These are phyloP conservation scores for Nothophytophthora sp. DNA, from an alignment of 352 stramenopile species.

Conservation along the genomic window DNA sequence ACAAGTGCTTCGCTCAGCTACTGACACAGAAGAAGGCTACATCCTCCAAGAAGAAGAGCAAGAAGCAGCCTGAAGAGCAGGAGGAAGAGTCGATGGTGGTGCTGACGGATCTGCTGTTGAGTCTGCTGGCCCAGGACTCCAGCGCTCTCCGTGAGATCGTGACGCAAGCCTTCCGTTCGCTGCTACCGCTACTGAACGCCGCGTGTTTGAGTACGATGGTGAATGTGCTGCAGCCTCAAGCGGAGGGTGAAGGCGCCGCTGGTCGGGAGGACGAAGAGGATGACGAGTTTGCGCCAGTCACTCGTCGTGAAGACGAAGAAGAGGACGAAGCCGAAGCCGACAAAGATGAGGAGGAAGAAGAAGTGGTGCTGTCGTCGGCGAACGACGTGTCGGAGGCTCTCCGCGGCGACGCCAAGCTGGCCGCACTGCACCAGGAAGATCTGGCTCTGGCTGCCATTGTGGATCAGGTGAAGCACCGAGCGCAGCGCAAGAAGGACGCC, in stretches of 20 bases:
- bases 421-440: conserved; percentile 75
- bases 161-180: conserved; percentile 73
- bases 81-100: conserved; percentile 66
- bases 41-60: conserved; percentile 26
- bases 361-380: conserved; percentile 58
- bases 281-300: conserved; percentile 45
- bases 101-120: conserved; percentile 82
- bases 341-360: conserved; percentile 51
- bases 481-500: conserved; percentile 74
- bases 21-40: conserved; percentile 18
- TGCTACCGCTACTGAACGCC: conserved; percentile 65
- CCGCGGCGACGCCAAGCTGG: conserved; percentile 59
- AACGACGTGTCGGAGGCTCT: conserved; percentile 70
- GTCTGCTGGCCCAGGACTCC: conserved; percentile 81
- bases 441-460: conserved; percentile 80
- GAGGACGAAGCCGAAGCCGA: conserved; percentile 39
- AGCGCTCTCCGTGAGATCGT: conserved; percentile 86
- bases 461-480: conserved; percentile 71
- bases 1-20: conserved; percentile 70
- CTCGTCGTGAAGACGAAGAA: conserved; percentile 30
- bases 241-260: conserved; percentile 32
- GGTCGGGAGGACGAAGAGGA: conserved; percentile 38
- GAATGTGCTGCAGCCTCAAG: conserved; percentile 53
- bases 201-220: conserved; percentile 73
- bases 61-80: conserved; percentile 27